Evolutionary conservation across 2,329 filamentous ascomycete genomes (phyloP), one percentile per base, ranked within the genome.

Genomic region (Penicillium sp.): DNA sequence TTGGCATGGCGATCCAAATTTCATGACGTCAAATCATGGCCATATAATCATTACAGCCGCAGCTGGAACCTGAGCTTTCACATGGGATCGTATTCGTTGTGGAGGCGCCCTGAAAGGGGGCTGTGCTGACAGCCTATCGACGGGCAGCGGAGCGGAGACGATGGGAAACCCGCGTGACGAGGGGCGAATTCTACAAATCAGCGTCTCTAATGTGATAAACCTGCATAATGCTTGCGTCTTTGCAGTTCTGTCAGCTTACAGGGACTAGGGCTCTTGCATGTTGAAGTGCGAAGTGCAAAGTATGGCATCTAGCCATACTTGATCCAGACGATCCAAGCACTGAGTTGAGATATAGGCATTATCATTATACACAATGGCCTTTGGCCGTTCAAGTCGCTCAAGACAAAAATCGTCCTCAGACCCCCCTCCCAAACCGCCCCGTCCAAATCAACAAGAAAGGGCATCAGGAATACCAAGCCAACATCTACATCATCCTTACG

Each of bases 341-440:
- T 26, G 23, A 32, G 23, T n/a, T 19, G 7, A 19, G 10, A 7
- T 23, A 23, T 23, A 23, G 3, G 23, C 5, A 3, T 5, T 4
- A 14, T 13, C 13, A 34, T 11, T 40, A 42, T n/a, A 30, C 30
- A 38, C 14, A n/a, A 53, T 53, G 51, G 45, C 23, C 8, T 53
- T 53, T 44, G 45, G 45, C 3, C 38, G 26, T 30, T 53, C 39
- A 1, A 32, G 16, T 32, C 45, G 26, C 18, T 39, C 51, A 16
- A 34, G 10, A 26, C 49, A 45, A 38, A 11, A 30, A 1, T 38
- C 51, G 9, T 49, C 45, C 18, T 32, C 51, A 34, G 34, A 26
- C 9, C 51, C 51, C 9, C 51, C 51, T 1, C 45, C 45, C 27
- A 53, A 53, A 49, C 45, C 51, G 30, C 51, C 51, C 19, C 51